Evolutionary conservation across 2,329 filamentous ascomycete genomes (phyloP).

Genomic region (Cladosporium sp.): DNA sequence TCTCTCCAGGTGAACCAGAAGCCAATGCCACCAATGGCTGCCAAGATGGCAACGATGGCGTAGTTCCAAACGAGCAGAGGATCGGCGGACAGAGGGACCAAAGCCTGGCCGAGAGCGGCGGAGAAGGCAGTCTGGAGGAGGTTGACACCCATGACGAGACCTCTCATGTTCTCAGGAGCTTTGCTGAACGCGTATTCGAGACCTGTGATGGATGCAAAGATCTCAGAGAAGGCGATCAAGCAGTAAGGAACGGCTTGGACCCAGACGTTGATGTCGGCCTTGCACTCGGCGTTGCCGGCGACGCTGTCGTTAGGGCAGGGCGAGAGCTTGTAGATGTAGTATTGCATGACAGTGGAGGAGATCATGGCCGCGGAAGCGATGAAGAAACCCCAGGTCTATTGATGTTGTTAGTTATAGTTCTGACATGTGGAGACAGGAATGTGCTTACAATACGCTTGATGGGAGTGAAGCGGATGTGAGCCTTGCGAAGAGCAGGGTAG

Average conservation of each 20-base stretch:
- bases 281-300: constrained; percentile 27
- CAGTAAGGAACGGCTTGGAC: constrained; percentile 41
- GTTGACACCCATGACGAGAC: constrained; percentile 51
- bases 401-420: neutral
- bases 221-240: constrained; percentile 42
- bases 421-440: constrained; percentile 20
- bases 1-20: constrained; percentile 13
- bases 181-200: constrained; percentile 45
- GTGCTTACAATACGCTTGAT: constrained; percentile 47
- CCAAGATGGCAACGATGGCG: constrained; percentile 24
- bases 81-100: constrained; percentile 58
- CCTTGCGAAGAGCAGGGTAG: constrained; percentile 44
- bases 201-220: constrained; percentile 43
- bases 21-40: constrained; percentile 1
- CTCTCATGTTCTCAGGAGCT: constrained; percentile 44
- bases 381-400: constrained; percentile 45
- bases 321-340: constrained; percentile 22
- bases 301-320: constrained; percentile 3
- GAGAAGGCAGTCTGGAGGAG: constrained; percentile 57
- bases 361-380: constrained; percentile 50
- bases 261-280: constrained; percentile 35
- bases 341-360: constrained; percentile 53
- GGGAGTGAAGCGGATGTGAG: constrained; percentile 41
- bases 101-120: constrained; percentile 57
- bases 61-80: constrained; percentile 68